Base-by-base conservation (phyloP, 371 early-diverging fungal genomes). In the Lichtheimia corymbifera region DNA sequence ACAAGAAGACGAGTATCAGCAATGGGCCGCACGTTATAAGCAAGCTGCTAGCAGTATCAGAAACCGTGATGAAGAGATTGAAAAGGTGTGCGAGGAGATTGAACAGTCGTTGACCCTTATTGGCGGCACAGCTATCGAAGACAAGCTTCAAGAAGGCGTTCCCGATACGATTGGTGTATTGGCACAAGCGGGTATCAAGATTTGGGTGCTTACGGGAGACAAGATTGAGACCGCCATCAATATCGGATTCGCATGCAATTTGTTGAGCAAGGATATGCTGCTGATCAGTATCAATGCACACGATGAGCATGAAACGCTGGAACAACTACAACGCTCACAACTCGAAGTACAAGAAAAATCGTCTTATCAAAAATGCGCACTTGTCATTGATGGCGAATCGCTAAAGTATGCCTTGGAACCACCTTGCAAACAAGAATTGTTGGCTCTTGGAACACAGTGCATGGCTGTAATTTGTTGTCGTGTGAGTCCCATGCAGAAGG, bases 171-270 rank as follows among this genome's bases (percentile, higher is more conserved):
- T 99, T 53, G 88, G 84, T 52, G 81, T 84, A 35, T 82, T 97
- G 24, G 89, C 96, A 2, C 77, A 84, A 20, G 98, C 98, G 0
- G 97, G 97, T 20, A 95, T 99, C 62, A 89, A 90, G 59, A 83
- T 97, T 18, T 98, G 97, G 96, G 96, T 99, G 82, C 70, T 99
- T 72, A 99, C 99, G 0, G 99, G 99, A 30, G 99, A 99, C 75
- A 93, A 97, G 73, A 92, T 92, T 54, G 99, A 99, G 70, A 99
- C 99, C 2, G 99, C 99, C 42, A 93, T 97, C 70, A 93, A 94
- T 65, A 97, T 97, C 76, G 98, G 96, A 0, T 91, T 91, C 70
- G 91, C 93, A 0, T 96, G 96, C 67, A 85, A 91, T 17, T 78
- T 97, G 44, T 80, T 88, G 28, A 77, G 71, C 14, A 78, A 74